These are phyloP conservation scores for Ehretia macrophylla DNA, from an alignment of 257 asterid species.

Conservation along the genomic window DNA sequence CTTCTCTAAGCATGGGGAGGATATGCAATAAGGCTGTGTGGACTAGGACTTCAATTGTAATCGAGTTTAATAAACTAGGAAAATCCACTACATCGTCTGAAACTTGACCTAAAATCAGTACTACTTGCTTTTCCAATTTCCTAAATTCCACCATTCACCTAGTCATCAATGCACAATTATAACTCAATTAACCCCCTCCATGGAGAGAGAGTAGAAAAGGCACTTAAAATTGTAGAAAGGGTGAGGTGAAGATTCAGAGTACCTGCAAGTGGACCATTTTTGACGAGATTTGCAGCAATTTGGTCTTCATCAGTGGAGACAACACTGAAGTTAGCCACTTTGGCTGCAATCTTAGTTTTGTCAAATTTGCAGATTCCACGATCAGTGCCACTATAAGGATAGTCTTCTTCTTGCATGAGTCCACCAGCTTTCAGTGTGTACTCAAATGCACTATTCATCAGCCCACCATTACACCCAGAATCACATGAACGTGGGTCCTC, in stretches of 20 bases:
- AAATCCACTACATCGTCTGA: too few relatives aligned
- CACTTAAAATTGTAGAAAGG: too few relatives aligned
- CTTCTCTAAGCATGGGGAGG: too few relatives aligned
- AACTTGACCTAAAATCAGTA: too few relatives aligned
- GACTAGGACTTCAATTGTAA: too few relatives aligned
- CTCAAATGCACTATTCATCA: conserved; percentile 87
- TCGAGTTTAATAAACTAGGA: too few relatives aligned
- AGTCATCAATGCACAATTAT: too few relatives aligned
- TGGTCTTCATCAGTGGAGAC: conserved; percentile 81
- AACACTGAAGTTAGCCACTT: conserved; percentile 89
- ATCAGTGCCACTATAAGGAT: conserved; percentile 82
- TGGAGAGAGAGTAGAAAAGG: not conserved
- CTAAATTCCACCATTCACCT: too few relatives aligned
- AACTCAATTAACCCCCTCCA: not conserved
- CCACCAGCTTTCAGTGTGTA: conserved; percentile 87
- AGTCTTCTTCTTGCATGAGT: conserved; percentile 78
- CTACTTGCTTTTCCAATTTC: too few relatives aligned
- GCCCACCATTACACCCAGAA: conserved; percentile 83
- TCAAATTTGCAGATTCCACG: conserved; percentile 67
- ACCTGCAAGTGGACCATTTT: conserved; percentile 95
- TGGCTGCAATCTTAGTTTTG: conserved; percentile 67
- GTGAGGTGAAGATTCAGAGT: conserved; percentile 7
- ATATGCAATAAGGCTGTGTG: too few relatives aligned
- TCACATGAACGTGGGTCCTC: conserved; percentile 71
- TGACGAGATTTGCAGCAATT: conserved; percentile 87